Conservation (phyloP, 225 moss, liverwort and hornwort species). For the Rhytidiadelphus loreus region DNA sequence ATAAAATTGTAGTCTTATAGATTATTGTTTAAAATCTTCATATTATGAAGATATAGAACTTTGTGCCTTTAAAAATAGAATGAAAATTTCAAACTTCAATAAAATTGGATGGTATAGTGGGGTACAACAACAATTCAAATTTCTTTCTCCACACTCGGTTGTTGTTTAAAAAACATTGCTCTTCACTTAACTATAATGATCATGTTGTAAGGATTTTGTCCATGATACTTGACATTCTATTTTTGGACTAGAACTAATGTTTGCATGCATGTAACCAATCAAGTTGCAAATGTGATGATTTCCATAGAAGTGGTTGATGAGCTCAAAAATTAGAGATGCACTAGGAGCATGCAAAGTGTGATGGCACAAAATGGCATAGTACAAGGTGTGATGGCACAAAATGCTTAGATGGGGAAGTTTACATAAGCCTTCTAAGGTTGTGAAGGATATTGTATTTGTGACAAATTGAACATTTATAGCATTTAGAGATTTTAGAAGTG, state of each 20-base stretch:
- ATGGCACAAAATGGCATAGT: too few species aligned
- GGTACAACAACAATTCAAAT: too few species aligned
- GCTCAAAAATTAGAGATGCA: not conserved
- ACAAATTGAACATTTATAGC: not conserved
- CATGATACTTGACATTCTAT: not conserved
- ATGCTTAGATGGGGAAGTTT: not conserved
- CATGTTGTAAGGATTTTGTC: not conserved
- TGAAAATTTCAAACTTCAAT: not conserved
- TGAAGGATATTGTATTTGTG: not conserved
- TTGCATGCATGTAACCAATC: not conserved
- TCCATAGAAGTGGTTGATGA: not conserved
- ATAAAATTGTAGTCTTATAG: too few species aligned
- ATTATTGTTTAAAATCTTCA: not conserved
- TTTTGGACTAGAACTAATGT: not conserved
- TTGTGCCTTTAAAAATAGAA: not conserved
- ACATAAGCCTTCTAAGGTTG: not conserved
- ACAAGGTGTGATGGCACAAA: too few species aligned
- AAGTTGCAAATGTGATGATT: not conserved
- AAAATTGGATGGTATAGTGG: too few species aligned
- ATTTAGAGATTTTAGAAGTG: not conserved
- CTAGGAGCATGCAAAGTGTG: not conserved
- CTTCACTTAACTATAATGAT: too few species aligned
- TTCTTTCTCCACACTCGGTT: too few species aligned
- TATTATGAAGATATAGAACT: not conserved
- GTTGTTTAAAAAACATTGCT: too few species aligned